Evolutionary conservation across 495 filamentous ascomycete species (phyloP).

Genomic region (Aspergillus hancockii): DNA sequence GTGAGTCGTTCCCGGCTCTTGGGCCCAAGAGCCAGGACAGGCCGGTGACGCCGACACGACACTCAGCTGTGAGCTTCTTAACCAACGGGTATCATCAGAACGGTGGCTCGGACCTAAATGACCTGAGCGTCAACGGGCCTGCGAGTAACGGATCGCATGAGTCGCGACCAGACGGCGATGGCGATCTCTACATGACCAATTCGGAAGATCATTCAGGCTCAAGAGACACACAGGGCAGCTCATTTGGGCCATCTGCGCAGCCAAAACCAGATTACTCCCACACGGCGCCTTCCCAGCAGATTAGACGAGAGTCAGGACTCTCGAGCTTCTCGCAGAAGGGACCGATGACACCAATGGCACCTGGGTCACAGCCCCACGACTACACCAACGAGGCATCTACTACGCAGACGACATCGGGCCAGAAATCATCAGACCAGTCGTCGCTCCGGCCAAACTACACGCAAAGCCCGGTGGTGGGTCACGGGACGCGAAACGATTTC

Average conservation of each 20-base stretch:
- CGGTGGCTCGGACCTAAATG: conserved; percentile 49
- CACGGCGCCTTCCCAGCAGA: conserved; percentile 54
- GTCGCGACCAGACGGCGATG: conserved; percentile 59
- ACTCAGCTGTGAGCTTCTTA: conserved; percentile 49
- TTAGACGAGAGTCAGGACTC: conserved; percentile 49
- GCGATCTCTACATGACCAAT: conserved; percentile 52
- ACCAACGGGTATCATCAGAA: conserved; percentile 51
- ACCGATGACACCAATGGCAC: conserved; percentile 71
- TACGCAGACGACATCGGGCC: conserved; percentile 72
- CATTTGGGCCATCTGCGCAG: conserved; percentile 55
- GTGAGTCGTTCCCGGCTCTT: conserved; percentile 53
- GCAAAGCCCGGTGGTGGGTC: conserved; percentile 49
- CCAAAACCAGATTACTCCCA: conserved; percentile 49
- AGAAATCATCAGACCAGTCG: conserved; percentile 61
- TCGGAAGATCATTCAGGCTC: conserved; percentile 44
- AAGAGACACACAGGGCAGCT: conserved; percentile 47
- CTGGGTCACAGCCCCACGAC: conserved; percentile 72
- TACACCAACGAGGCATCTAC: conserved; percentile 86
- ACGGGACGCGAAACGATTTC: conserved; percentile 32
- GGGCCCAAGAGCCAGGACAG: conserved; percentile 34
- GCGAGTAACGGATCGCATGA: conserved; percentile 67
- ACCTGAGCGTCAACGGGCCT: conserved; percentile 40
- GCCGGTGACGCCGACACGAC: conserved; percentile 54
- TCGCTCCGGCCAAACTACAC: conserved; percentile 56
- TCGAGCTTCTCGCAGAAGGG: conserved; percentile 67